Evolutionary conservation across 345 rosid genomes (phyloP).

Genomic region (Noccaea bulbosa): DNA sequence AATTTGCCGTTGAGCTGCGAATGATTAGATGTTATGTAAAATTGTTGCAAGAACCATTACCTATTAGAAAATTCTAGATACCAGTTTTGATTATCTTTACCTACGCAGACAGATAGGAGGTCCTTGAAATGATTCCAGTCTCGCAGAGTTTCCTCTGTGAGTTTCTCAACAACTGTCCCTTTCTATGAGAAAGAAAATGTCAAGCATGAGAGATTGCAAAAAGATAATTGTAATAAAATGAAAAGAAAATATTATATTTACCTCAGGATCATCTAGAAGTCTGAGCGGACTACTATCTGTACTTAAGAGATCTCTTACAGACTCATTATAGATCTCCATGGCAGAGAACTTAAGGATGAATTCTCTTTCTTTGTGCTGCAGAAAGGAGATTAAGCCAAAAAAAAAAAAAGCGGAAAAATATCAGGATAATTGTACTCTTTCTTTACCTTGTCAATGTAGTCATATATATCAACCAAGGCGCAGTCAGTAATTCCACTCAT

Average conservation of each 20-base stretch:
- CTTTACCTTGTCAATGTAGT: constrained; percentile 66
- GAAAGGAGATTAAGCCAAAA: constrained; percentile 12
- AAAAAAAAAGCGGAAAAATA: not conserved
- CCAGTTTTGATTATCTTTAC: constrained; percentile 45
- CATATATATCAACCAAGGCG: constrained; percentile 74
- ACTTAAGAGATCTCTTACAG: constrained; percentile 85
- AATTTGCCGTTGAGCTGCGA: constrained; percentile 88
- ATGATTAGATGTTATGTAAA: constrained; percentile 2
- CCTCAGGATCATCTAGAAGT: constrained; percentile 95
- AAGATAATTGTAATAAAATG: constrained; percentile 16
- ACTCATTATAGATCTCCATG: constrained; percentile 93
- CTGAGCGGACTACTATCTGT: constrained; percentile 70
- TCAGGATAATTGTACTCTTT: not conserved
- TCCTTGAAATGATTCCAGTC: constrained; percentile 83
- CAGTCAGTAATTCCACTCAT: constrained; percentile 84
- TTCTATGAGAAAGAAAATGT: constrained; percentile 52
- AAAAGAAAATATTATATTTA: constrained; percentile 46
- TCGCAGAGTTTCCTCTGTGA: constrained; percentile 71
- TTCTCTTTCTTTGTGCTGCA: constrained; percentile 81
- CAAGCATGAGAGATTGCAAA: constrained; percentile 28
- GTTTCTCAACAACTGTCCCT: constrained; percentile 88
- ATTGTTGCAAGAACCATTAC: constrained; percentile 1
- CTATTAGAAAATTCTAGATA: constrained; percentile 32
- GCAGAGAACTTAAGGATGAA: constrained; percentile 81
- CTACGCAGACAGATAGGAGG: constrained; percentile 74